A percentile compares a stretch with the other conserved stretches of the same genome.
These are phyloP conservation scores for Vachellia pachyceras DNA, from an alignment of 306 rosid genomes.

Conservation along the genomic window DNA sequence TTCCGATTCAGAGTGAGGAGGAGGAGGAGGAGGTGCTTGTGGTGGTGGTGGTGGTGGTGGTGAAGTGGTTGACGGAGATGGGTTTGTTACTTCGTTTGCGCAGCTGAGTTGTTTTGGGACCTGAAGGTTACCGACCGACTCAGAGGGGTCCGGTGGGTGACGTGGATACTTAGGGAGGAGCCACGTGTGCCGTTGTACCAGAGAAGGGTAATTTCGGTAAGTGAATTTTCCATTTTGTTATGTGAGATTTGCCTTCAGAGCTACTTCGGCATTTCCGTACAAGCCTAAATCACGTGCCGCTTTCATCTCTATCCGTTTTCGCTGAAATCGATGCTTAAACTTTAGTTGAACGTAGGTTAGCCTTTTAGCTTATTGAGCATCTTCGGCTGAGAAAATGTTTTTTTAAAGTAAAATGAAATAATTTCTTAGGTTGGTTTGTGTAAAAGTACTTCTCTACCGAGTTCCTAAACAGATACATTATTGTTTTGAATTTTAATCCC, in stretches of 20 bases:
- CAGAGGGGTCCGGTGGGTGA: conserved; percentile 32
- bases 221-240: not conserved
- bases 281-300: conserved; percentile 27
- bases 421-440: too few species aligned
- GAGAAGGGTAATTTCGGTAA: not conserved
- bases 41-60: not conserved
- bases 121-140: conserved; percentile 49
- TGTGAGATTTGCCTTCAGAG: not conserved
- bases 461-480: too few species aligned
- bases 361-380: too few species aligned
- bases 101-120: conserved; percentile 32
- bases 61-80: not conserved
- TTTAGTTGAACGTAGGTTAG: too few species aligned
- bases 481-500: too few species aligned
- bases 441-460: too few species aligned
- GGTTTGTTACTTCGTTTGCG: conserved; percentile 37
- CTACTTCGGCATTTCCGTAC: not conserved
- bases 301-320: not conserved
- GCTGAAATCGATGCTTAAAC: too few species aligned
- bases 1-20: not conserved
- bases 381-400: too few species aligned
- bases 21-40: not conserved
- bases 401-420: too few species aligned
- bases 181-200: conserved; percentile 19
- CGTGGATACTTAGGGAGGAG: not conserved